These are phyloP conservation scores for Obba rivulosa DNA, from an alignment of 768 basidiomycete species.

Conservation along the genomic window DNA sequence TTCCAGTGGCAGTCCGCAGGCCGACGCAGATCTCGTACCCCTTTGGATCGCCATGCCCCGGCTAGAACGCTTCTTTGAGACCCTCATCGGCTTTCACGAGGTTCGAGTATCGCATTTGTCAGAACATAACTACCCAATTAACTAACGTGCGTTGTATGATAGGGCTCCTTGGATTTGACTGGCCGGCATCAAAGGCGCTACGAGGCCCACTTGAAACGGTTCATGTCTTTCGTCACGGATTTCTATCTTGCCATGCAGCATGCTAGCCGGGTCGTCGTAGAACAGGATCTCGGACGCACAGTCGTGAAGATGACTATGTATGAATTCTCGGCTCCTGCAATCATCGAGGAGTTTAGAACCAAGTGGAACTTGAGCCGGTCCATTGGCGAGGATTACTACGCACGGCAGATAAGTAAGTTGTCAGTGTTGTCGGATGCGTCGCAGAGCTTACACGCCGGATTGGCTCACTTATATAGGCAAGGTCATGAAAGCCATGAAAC, in stretches of 20 bases:
- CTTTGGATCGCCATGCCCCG: no score
- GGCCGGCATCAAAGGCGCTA: background rate
- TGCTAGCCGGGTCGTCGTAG: background rate
- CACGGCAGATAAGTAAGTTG: no score
- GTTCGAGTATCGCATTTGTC: background rate
- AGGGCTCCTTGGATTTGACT: slow-evolving; percentile 1
- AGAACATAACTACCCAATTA: background rate
- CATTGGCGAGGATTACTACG: no score
- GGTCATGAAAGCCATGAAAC: background rate
- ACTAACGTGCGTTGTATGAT: background rate
- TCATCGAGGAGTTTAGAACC: no score
- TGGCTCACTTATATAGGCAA: background rate
- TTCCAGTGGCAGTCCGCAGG: no score
- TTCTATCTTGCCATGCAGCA: background rate
- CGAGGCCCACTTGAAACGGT: background rate
- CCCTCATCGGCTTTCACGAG: background rate
- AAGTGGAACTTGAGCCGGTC: no score
- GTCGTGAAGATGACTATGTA: background rate
- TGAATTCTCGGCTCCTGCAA: no score
- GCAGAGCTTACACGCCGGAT: no score
- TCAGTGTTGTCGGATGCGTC: no score
- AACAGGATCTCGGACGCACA: background rate
- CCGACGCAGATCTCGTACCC: no score
- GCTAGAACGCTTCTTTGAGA: background rate
- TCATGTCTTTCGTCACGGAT: background rate